Conservation (phyloP, 176 grass and related monocot genomes). For the Oropetium thomaeum region DNA sequence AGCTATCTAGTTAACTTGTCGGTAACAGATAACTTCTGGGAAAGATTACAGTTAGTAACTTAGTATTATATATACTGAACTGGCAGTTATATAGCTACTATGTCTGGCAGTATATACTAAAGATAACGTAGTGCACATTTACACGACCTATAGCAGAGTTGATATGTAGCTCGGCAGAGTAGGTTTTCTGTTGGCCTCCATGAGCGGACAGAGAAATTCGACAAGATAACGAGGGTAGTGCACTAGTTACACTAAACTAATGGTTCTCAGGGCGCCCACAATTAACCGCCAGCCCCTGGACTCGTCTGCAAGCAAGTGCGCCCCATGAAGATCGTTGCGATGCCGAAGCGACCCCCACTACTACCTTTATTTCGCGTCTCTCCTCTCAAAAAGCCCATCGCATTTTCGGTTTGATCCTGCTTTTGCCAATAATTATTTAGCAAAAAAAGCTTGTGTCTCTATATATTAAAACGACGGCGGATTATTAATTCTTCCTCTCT, state of each 20-base stretch:
- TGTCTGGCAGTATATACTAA: neutral
- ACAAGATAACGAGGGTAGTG: slow-evolving; percentile 22
- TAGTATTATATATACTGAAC: neutral
- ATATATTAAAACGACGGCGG: neutral
- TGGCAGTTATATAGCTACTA: neutral
- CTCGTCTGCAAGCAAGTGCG: slow-evolving; percentile 12
- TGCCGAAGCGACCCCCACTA: slow-evolving; percentile 55
- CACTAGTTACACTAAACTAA: slow-evolving; percentile 27
- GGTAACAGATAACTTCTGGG: neutral
- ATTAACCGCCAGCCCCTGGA: slow-evolving; percentile 40
- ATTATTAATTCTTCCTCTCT: neutral
- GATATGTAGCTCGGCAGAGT: neutral
- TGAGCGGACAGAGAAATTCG: slow-evolving; percentile 18
- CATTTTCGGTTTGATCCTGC: slow-evolving; percentile 8
- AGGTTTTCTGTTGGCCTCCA: neutral
- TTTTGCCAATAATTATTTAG: neutral
- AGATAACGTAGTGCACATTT: neutral
- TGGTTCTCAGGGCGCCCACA: slow-evolving; percentile 36
- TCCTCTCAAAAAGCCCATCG: slow-evolving; percentile 8
- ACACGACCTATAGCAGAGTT: neutral
- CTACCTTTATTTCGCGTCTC: neutral
- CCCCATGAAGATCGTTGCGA: slow-evolving; percentile 35
- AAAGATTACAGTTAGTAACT: neutral
- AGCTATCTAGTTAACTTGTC: neutral
- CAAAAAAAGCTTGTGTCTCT: too few relatives aligned